Conservation (phyloP, 2,329 filamentous ascomycete species). For the Pestalotiopsis sp. region DNA sequence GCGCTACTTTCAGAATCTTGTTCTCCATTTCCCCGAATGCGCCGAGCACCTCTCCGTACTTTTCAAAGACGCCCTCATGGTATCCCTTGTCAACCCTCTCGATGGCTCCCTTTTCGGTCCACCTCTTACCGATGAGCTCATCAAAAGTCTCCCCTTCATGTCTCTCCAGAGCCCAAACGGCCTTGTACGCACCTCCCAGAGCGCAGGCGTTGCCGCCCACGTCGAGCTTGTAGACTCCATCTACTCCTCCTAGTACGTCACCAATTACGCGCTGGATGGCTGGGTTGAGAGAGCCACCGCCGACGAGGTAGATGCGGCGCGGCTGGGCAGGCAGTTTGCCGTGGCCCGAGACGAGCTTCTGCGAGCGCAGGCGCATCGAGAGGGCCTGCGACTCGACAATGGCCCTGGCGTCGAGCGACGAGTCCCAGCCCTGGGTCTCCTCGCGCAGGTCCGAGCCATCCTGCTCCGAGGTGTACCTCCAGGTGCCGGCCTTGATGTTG, state of each 20-base stretch:
- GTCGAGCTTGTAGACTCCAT: conserved; percentile 91
- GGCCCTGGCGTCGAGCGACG: conserved; percentile 73
- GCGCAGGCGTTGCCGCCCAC: conserved; percentile 96
- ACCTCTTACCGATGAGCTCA: conserved; percentile 79
- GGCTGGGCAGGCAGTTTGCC: conserved; percentile 75
- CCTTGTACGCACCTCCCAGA: conserved; percentile 92
- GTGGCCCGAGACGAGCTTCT: conserved; percentile 69
- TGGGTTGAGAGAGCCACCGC: conserved; percentile 86
- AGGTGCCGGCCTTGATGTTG: conserved; percentile 83
- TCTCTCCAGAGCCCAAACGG: conserved; percentile 86
- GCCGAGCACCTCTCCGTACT: conserved; percentile 75
- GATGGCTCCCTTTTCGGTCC: conserved; percentile 84
- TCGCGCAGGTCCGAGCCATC: conserved; percentile 54
- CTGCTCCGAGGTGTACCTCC: conserved; percentile 71
- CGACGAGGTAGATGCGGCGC: conserved; percentile 88
- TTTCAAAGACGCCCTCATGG: conserved; percentile 70
- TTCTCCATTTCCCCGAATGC: conserved; percentile 45
- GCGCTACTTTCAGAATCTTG: conserved; percentile 30
- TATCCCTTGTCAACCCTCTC: conserved; percentile 84
- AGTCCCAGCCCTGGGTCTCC: conserved; percentile 51
- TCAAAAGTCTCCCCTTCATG: conserved; percentile 76
- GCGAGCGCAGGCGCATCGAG: conserved; percentile 83
- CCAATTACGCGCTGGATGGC: conserved; percentile 86
- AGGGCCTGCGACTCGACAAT: conserved; percentile 97
- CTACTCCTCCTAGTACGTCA: conserved; percentile 83